Evolutionary conservation across 345 rosid genomes (phyloP), one percentile per base, ranked within the genome.

Genomic region (Citropsis articulata): DNA sequence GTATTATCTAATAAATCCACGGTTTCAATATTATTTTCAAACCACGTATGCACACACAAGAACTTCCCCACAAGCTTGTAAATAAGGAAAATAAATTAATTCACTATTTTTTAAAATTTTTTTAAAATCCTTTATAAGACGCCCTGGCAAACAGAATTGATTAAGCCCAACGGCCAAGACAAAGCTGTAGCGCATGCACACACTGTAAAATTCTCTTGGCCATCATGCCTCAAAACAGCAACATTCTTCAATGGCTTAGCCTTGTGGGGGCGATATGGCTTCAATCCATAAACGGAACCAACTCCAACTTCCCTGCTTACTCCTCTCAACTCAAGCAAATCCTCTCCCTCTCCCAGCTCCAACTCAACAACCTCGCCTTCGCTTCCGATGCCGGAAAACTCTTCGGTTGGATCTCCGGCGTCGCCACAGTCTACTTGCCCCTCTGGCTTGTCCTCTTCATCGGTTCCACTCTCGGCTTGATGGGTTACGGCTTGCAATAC

Each of bases 361-460:
- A 94, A 65, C 93, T 96, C 72, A 96, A 94, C 81, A 85, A 88
- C 77, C 94, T 96, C 50, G 94, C 98, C 33, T 96, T 94, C 35
- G 99, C 99, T 77, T 91, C 97, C 1, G 97, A 96, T 65, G 90
- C 99, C 13, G 97, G 98, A 24, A 96, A 96, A 86, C 87, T 96
- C 66, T 63, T 96, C 9, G 99, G 99, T 0, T 96, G 93, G 81
- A 9, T 94, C 30, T 84, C 99, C 22, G 98, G 99, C n/a, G 36
- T 92, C 16, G 99, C 99, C 3, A 83, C 99, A 16, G 82, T 86
- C 1, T 75, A 91, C 71, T 86, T 96, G 28, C 98, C 98, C 19
- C 87, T 92, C 5, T 90, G 93, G 82, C 79, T 91, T 0, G 97
- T 94, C 48, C 98, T 96, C 73, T 73, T 96, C 45, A 75, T 85